phyloP scores from a whole-genome alignment of 2,329 filamentous ascomycete species.

The Trichoderma harzianum region DNA sequence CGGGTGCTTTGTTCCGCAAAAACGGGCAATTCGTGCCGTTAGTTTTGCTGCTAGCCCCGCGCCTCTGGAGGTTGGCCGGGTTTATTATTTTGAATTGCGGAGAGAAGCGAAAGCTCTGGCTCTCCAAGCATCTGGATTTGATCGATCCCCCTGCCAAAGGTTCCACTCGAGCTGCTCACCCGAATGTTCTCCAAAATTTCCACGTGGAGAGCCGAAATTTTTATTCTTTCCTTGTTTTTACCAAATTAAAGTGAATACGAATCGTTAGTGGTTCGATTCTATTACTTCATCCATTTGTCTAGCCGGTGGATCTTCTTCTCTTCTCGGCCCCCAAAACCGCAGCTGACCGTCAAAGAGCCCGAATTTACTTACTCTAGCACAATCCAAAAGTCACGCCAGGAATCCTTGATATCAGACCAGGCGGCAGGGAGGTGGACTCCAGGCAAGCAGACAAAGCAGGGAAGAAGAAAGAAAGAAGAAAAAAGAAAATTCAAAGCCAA shows the following conservation, averaged over 20 bases:
- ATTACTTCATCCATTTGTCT: neutral
- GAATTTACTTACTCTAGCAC: neutral
- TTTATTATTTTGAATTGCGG: neutral
- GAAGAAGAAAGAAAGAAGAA: neutral
- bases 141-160: neutral
- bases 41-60: neutral
- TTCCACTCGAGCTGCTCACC: neutral
- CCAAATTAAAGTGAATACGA: neutral
- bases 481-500: no score
- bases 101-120: neutral
- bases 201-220: constrained; percentile 2
- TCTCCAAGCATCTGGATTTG: neutral
- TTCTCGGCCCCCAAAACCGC: neutral
- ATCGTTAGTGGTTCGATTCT: neutral
- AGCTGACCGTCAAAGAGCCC: neutral
- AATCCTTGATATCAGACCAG: neutral
- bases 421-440: neutral
- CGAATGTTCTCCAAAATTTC: neutral
- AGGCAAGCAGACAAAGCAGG: neutral
- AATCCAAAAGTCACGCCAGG: neutral
- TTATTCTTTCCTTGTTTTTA: neutral
- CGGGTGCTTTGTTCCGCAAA: neutral
- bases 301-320: neutral
- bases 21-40: neutral
- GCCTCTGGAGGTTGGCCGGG: neutral